Evolutionary conservation across 148 eudicot genomes (phyloP).

Genomic region (Amaranthus hypochondriacus): DNA sequence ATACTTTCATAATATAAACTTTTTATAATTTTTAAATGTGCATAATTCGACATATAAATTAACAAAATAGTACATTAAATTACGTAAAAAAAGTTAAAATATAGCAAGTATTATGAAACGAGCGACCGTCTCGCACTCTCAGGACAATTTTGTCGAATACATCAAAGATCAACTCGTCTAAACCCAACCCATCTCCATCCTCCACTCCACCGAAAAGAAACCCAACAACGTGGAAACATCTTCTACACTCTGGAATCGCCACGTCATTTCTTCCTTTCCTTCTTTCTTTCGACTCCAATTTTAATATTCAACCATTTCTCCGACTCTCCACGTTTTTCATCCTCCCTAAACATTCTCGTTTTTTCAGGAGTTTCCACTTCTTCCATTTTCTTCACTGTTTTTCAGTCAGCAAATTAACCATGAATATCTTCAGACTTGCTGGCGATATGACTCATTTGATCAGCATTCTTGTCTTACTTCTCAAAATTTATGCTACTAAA

Average conservation of each 20-base stretch:
- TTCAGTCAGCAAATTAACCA: conserved; percentile 6
- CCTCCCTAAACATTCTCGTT: neutral
- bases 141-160: no score
- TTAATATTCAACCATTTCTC: neutral
- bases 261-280: neutral
- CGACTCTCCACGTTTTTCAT: no score
- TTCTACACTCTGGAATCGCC: neutral
- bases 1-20: no score
- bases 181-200: neutral
- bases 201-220: neutral
- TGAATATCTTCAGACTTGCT: conserved; percentile 78
- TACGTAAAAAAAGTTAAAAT: no score
- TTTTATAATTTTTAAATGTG: no score
- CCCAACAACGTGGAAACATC: conserved; percentile 18
- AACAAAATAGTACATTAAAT: no score
- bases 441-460: conserved; percentile 79
- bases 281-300: neutral
- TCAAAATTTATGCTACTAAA: conserved; percentile 81
- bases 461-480: conserved; percentile 68
- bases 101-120: no score
- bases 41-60: no score
- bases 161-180: no score
- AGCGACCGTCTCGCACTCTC: no score
- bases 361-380: neutral
- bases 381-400: neutral